phyloP scores from a whole-genome alignment of 495 filamentous ascomycete species.

The Darksidea phi region DNA sequence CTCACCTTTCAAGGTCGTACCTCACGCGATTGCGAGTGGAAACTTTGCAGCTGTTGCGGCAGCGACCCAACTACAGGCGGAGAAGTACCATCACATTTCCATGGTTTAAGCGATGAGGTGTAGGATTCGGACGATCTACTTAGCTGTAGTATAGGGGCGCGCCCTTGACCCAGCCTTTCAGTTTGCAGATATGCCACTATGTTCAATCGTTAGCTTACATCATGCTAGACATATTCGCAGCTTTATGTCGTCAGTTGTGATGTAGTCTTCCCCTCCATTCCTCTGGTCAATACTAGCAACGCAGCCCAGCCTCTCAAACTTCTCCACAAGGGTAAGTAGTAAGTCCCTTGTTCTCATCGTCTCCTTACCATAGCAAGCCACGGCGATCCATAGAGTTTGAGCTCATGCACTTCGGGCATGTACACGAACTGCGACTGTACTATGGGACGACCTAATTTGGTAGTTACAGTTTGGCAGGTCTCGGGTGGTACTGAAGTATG shows the following conservation, averaged over 20 bases:
- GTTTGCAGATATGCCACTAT: conserved; percentile 18
- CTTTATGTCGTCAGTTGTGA: conserved; percentile 28
- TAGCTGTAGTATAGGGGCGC: conserved; percentile 19
- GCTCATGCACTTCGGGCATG: conserved; percentile 16
- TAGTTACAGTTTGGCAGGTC: background rate
- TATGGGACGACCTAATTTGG: background rate
- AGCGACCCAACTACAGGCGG: background rate
- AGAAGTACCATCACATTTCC: background rate
- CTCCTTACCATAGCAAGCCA: conserved; percentile 10
- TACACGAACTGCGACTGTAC: conserved; percentile 2
- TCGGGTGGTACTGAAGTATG: conserved; percentile 1
- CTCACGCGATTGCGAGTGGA: background rate
- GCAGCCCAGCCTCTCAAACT: conserved; percentile 32
- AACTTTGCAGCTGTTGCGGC: background rate
- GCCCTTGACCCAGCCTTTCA: conserved; percentile 14
- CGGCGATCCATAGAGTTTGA: conserved; percentile 25
- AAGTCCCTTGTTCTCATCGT: conserved; percentile 22
- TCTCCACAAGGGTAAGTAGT: conserved; percentile 22
- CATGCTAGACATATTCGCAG: background rate
- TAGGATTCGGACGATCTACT: background rate
- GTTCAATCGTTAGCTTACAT: background rate
- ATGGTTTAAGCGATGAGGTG: background rate
- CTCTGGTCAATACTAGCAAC: conserved; percentile 34
- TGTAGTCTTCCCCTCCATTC: conserved; percentile 6
- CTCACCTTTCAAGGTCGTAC: background rate